phyloP scores from a whole-genome alignment of 2,329 filamentous ascomycete genomes.

The Exophiala mesophila region DNA sequence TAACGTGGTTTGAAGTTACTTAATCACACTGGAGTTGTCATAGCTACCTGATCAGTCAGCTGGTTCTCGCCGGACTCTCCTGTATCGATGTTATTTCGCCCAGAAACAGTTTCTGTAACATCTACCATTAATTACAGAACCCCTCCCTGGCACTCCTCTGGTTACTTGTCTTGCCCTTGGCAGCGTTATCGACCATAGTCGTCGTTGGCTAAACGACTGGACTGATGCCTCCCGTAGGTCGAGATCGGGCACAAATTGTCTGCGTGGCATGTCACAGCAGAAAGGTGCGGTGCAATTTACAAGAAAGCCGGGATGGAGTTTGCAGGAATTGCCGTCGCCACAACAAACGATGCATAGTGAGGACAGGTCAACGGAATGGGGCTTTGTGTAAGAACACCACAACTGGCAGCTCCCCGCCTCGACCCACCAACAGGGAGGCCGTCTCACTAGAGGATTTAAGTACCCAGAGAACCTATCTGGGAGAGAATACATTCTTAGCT shows the following conservation, averaged over 20 bases:
- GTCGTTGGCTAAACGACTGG: too few relatives aligned
- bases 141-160: too few relatives aligned
- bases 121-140: too few relatives aligned
- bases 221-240: too few relatives aligned
- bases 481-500: slow-evolving; percentile 1
- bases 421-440: neutral
- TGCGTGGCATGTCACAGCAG: slow-evolving; percentile 5
- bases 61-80: too few relatives aligned
- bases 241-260: slow-evolving; percentile 4
- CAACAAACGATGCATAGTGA: slow-evolving; percentile 4
- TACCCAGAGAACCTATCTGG: slow-evolving; percentile 5
- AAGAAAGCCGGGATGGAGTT: neutral
- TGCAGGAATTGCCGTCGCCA: slow-evolving; percentile 4
- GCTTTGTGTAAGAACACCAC: neutral
- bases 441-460: neutral
- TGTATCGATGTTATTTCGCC: too few relatives aligned
- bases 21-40: too few relatives aligned
- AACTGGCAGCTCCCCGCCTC: neutral
- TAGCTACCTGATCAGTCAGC: too few relatives aligned
- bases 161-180: too few relatives aligned
- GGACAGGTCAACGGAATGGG: slow-evolving; percentile 1
- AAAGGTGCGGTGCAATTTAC: slow-evolving; percentile 6
- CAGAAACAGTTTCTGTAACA: too few relatives aligned
- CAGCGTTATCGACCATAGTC: too few relatives aligned
- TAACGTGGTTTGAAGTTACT: too few relatives aligned